phyloP scores from a whole-genome alignment of 2,329 filamentous ascomycete genomes.

The Balansia obtecta region DNA sequence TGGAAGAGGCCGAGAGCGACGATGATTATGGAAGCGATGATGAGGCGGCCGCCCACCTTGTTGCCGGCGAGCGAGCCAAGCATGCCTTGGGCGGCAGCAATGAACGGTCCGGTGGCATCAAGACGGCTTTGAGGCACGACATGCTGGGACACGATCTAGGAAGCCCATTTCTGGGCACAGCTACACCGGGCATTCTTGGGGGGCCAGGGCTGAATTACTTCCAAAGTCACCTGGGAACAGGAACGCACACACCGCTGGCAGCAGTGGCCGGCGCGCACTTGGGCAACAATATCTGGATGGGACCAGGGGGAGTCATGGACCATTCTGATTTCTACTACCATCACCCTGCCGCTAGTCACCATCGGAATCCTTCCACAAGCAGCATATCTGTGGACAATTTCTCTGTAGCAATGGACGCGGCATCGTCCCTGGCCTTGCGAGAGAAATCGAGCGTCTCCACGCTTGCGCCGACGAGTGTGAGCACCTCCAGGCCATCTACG shows the following conservation, averaged over 20 bases:
- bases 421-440: slow-evolving; percentile 27
- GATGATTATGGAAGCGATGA: slow-evolving; percentile 16
- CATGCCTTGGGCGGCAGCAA: slow-evolving; percentile 1
- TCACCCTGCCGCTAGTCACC: slow-evolving; percentile 20
- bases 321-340: slow-evolving; percentile 8
- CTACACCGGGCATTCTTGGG: slow-evolving; percentile 53
- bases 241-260: slow-evolving; percentile 66
- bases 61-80: slow-evolving; percentile 5
- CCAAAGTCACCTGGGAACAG: slow-evolving; percentile 64
- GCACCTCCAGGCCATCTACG: slow-evolving; percentile 44
- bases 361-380: slow-evolving; percentile 32
- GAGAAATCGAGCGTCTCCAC: slow-evolving; percentile 54
- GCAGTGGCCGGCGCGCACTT: slow-evolving; percentile 58
- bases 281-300: slow-evolving; percentile 24
- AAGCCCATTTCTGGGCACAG: slow-evolving; percentile 44
- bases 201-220: slow-evolving; percentile 74
- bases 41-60: slow-evolving; percentile 23
- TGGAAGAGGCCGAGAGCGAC: slow-evolving; percentile 38
- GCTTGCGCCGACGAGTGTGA: slow-evolving; percentile 40
- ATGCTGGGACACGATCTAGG: slow-evolving; percentile 30
- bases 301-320: slow-evolving; percentile 5
- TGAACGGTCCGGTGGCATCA: slow-evolving; percentile 15
- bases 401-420: slow-evolving; percentile 15
- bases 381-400: slow-evolving; percentile 34
- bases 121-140: slow-evolving; percentile 22